Evolutionary conservation across 495 filamentous ascomycete species (phyloP).

Genomic region (Penicillium macrosclerotiorum): DNA sequence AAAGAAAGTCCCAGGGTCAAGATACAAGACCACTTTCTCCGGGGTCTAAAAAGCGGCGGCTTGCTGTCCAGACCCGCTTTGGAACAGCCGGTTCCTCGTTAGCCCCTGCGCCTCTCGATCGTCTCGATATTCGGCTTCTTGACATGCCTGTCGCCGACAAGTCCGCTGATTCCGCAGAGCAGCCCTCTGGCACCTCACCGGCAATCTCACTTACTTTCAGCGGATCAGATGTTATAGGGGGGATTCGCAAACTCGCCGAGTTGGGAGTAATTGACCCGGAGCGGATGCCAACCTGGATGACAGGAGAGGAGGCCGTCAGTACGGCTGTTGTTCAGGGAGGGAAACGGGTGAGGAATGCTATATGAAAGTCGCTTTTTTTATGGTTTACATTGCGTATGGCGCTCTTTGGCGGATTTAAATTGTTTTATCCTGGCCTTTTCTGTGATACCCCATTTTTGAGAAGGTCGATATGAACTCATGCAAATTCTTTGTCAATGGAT

Average conservation of each 20-base stretch:
- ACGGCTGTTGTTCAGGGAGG: conserved; percentile 64
- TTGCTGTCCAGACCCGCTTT: conserved; percentile 54
- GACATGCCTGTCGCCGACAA: conserved; percentile 22
- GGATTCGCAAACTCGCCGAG: conserved; percentile 73
- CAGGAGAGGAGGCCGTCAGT: conserved; percentile 79
- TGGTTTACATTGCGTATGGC: conserved; percentile 4
- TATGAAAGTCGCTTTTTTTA: conserved; percentile 6
- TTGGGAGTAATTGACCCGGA: conserved; percentile 67
- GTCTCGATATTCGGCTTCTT: conserved; percentile 33
- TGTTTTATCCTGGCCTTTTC: too few relatives aligned
- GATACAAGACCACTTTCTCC: conserved; percentile 56
- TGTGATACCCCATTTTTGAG: too few relatives aligned
- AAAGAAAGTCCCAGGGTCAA: conserved; percentile 10
- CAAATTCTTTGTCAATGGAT: too few relatives aligned
- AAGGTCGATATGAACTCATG: too few relatives aligned
- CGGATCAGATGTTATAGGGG: conserved; percentile 78
- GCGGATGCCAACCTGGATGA: conserved; percentile 88
- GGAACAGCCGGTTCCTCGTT: conserved; percentile 31
- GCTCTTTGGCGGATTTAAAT: too few relatives aligned
- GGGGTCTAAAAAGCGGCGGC: conserved; percentile 56
- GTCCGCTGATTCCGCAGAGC: conserved; percentile 11
- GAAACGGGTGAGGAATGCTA: conserved; percentile 36
- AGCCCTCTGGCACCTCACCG: conserved; percentile 11
- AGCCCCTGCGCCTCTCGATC: conserved; percentile 28
- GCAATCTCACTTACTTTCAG: conserved; percentile 63